Evolutionary conservation across 1,284 basidiomycete genomes (phyloP).

Genomic region (Cryptococcus sp.): DNA sequence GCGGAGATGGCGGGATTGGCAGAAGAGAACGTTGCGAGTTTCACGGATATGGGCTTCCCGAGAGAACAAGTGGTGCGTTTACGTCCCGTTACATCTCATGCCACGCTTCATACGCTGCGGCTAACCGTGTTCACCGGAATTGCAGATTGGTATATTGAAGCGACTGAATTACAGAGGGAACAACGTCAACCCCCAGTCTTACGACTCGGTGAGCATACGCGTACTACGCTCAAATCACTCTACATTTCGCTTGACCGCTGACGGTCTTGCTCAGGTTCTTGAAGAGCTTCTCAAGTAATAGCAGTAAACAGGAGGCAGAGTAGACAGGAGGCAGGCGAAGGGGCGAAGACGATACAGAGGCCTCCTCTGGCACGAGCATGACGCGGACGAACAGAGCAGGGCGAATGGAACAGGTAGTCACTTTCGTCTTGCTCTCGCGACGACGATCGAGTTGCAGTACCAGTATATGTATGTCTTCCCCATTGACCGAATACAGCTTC

Average conservation of each 20-base stretch:
- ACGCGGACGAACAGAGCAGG: too few species aligned
- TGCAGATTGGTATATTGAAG: slow-evolving; percentile 79
- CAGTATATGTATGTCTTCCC: too few species aligned
- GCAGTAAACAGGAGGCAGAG: neutral
- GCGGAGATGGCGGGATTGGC: slow-evolving; percentile 56
- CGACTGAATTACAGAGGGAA: slow-evolving; percentile 83
- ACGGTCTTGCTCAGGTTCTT: slow-evolving; percentile 33
- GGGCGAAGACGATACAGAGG: too few species aligned
- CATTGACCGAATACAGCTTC: too few species aligned
- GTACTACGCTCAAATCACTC: neutral
- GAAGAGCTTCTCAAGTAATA: slow-evolving; percentile 48
- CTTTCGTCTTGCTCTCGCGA: too few species aligned
- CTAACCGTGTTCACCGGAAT: neutral
- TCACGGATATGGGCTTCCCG: slow-evolving; percentile 56
- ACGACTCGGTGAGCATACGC: slow-evolving; percentile 48
- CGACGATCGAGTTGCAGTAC: too few species aligned
- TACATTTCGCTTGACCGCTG: neutral
- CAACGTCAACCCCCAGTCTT: slow-evolving; percentile 39
- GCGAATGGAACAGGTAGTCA: too few species aligned
- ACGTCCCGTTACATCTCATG: neutral
- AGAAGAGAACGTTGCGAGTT: slow-evolving; percentile 55
- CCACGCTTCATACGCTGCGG: neutral
- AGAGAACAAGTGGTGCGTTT: slow-evolving; percentile 48
- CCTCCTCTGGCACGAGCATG: too few species aligned
- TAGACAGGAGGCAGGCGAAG: too few species aligned